Conservation (phyloP, 352 stramenopile genomes). For the Phytopythium vexans region DNA sequence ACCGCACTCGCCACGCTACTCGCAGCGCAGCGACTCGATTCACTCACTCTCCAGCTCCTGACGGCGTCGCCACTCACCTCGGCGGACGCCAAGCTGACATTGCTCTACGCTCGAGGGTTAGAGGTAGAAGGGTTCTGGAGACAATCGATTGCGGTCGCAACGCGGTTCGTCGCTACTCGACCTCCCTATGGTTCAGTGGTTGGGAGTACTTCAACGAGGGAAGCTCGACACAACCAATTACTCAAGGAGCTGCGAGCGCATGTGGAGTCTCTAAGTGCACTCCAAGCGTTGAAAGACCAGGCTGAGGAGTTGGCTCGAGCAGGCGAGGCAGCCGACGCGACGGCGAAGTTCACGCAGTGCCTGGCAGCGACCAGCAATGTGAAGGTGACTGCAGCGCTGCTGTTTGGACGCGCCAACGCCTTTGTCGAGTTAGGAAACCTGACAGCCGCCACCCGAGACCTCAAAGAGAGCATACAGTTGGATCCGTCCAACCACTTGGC, state of each 20-base stretch:
- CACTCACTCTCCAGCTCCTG: slow-evolving; percentile 13
- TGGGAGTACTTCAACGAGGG: neutral
- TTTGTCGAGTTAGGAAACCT: slow-evolving; percentile 12
- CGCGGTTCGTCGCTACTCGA: slow-evolving; percentile 1
- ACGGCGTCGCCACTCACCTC: slow-evolving; percentile 10
- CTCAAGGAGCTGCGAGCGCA: slow-evolving; percentile 8
- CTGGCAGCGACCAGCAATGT: slow-evolving; percentile 11
- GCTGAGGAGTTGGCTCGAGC: slow-evolving; percentile 15
- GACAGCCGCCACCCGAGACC: slow-evolving; percentile 12
- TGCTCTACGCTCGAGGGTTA: slow-evolving; percentile 21
- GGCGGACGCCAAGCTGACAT: slow-evolving; percentile 14
- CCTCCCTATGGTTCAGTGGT: no score
- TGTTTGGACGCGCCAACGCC: slow-evolving; percentile 19
- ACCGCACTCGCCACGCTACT: slow-evolving; percentile 11
- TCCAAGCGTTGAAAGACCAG: slow-evolving; percentile 14
- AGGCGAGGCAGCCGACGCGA: slow-evolving; percentile 13
- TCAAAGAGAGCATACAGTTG: slow-evolving; percentile 11
- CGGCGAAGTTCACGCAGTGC: slow-evolving; percentile 15
- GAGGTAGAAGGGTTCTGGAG: slow-evolving; percentile 14
- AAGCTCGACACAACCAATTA: neutral
- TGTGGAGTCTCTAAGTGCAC: slow-evolving; percentile 2
- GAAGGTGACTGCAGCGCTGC: slow-evolving; percentile 14
- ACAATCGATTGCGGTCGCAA: slow-evolving; percentile 14
- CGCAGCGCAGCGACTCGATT: slow-evolving; percentile 16
- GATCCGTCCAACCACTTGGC: slow-evolving; percentile 17